phyloP scores from a whole-genome alignment of 306 rosid species.

The Urtica urens region DNA sequence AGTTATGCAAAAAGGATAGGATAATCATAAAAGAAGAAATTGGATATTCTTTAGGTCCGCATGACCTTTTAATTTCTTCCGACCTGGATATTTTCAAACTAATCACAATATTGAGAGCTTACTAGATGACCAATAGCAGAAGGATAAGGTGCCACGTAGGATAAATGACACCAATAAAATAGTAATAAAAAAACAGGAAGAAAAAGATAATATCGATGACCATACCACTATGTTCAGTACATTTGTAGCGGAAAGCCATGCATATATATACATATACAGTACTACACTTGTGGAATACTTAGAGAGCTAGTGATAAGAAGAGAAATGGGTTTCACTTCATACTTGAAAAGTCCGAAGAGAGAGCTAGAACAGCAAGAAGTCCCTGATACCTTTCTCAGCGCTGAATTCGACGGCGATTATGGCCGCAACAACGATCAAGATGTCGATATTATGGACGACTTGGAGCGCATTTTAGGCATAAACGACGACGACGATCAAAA shows the following conservation, averaged over 20 bases:
- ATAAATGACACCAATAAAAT: conserved; percentile 6
- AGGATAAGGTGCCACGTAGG: conserved; percentile 30
- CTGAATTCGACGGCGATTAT: conserved; percentile 13
- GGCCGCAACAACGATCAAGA: conserved; percentile 23
- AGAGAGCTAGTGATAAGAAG: background rate
- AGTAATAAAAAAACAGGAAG: background rate
- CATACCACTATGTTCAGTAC: background rate
- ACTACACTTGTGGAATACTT: background rate
- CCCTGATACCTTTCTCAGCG: conserved; percentile 21
- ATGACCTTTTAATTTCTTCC: conserved; percentile 1
- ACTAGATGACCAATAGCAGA: conserved; percentile 19
- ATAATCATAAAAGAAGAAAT: too few species aligned
- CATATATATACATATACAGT: background rate
- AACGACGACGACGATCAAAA: conserved; percentile 21
- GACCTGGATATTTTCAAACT: conserved; percentile 11
- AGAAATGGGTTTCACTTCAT: conserved; percentile 28
- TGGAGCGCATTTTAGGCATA: conserved; percentile 33
- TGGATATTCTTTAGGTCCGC: too few species aligned
- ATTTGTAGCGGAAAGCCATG: conserved; percentile 2
- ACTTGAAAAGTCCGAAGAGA: conserved; percentile 45
- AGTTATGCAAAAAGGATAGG: too few species aligned
- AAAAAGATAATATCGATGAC: conserved; percentile 11
- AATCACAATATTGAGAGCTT: conserved; percentile 4
- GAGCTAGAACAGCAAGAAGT: conserved; percentile 49
- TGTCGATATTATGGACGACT: conserved; percentile 33